Base-by-base conservation (phyloP, 148 eudicot genomes). In the Gaultheria prostrata region DNA sequence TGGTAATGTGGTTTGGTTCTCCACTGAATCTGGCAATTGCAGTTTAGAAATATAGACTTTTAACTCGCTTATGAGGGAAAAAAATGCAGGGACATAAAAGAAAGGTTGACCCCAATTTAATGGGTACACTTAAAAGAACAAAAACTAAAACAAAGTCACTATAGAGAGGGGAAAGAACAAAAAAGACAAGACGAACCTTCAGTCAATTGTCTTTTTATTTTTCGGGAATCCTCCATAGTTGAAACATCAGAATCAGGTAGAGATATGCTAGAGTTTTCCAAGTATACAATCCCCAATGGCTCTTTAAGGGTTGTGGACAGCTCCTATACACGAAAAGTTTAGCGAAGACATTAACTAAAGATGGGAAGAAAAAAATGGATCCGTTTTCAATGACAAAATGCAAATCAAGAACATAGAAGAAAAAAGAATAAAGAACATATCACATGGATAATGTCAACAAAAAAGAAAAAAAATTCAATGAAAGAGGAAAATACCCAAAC, bases 221-320 rank as follows among this genome's bases (percentile, higher is more conserved):
- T 83, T 72, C 80, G 92, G 54, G 89, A 82, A 79, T 83, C 87
- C 59, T 86, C 85, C 39, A 56, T 78, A 35, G 82, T 49, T 33
- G 82, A 51, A 78, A 82, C 84, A 56, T 57, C 84, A 30, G 90
- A 83, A 65, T 85, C 76, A 0, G 71, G 63, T 32, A 83, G 78
- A 74, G 90, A 83, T 20, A 70, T 14, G 69, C 56, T 32, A 59
- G 88, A 83, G 48, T 87, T 84, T 21, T 90, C 89, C 14, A 89
- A 56, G 85, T 90, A 90, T 65, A 91, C 87, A 30, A 88, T 59
- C 18, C 94, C 95, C 71, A 86, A 80, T 82, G 95, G 94, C 77
- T 88, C 95, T 75, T 90, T 91, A n/a, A 93, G 84, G 75, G 84
- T 53, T 61, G 83, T 48, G 2, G 86, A 56, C 75, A 85, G 88